Base-by-base conservation (phyloP, 2,329 filamentous ascomycete genomes). In the Pseudogymnoascus sp. region DNA sequence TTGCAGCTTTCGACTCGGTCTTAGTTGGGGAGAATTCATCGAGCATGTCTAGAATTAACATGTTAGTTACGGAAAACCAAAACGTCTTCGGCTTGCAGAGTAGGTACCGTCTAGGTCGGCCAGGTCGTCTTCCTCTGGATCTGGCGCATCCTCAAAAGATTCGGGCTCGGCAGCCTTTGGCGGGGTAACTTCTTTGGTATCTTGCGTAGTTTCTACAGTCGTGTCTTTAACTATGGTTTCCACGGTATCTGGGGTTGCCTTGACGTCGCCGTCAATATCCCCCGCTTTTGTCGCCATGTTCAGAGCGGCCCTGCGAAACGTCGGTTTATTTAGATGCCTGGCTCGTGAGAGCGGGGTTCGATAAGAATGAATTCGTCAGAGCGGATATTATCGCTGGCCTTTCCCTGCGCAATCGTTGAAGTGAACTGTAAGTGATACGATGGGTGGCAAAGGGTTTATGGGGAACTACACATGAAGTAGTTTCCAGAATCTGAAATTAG, bases 101-200 rank as follows among this genome's bases (percentile, higher is more conserved):
- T 61, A 39, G n/a, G 34, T 76, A 91, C 90, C 92, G 77, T 99
- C 95, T 51, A 99, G 80, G 72, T 98, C 95, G 72, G 97, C 90
- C 19, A 95, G 79, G 70, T 95, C 90, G 76, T 95, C 95, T 76
- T 96, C 93, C 69, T 98, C 93, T 6, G 93, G 93, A 72, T 97
- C 93, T 19, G 92, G 88, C 14, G 89, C 86, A 69, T 89, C 83
- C 21, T 83, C 84, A 21, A 57, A 57, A 13, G 51, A 57, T 34
- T 57, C 25, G 51, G 28, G 51, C 28, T 34, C 51, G 21, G 3
- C 51, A 8, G 51, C 51, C n/a, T 34, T 57, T 57, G 51, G 51
- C 51, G 51, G 28, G 21, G 51, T 34, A 57, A 25, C 14, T 57
- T 34, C 51, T 34, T 34, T 31, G 10, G 16, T n/a, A 57, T 34